Evolutionary conservation across 164 flowering plant species (phyloP), one percentile per base, ranked within the genome.

Genomic region (Annona squamosa): DNA sequence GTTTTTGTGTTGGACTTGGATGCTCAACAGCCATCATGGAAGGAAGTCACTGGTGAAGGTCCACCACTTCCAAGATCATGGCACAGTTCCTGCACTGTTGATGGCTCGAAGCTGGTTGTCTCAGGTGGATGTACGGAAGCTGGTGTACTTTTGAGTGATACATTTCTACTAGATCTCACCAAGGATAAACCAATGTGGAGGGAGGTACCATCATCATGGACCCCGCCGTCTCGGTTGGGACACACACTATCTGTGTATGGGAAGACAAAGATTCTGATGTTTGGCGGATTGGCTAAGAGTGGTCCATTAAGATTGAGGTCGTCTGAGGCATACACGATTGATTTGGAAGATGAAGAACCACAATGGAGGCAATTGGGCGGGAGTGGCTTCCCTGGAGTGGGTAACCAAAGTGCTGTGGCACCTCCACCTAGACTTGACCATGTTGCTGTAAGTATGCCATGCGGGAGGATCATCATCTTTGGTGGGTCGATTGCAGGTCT

Each of bases 401-500:
- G 90, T 19, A 72, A 82, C 77, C 89, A 88, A 75, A 86, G 82
- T 73, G 87, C 84, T 1, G 87, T 83, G 18, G 87, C 84, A 65
- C 96, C 96, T 59, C 98, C 96, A 12, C 93, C 98, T 3, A 79
- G 98, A 65, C 91, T 92, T 6, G 98, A 92, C 70, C 97, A 92
- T 80, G 98, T 92, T 46, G 91, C 96, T 5, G 91, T 89, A 43
- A 91, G 85, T 81, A 86, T 92, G 92, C 98, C 98, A 26, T 88
- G 98, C 81, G 98, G 98, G 18, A 81, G 98, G 72, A 80, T 87
- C 17, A 86, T 91, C 17, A 84, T 92, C 6, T 92, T 92, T 73
- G 94, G 98, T 26, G 98, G 98, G 5, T 92, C 98, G 1, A 85
- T 92, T 65, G 93, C 91, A 0, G 94, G 94, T 57, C 83, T 92